phyloP scores from a whole-genome alignment of 164 flowering plant genomes.

The Akebia trifoliata region DNA sequence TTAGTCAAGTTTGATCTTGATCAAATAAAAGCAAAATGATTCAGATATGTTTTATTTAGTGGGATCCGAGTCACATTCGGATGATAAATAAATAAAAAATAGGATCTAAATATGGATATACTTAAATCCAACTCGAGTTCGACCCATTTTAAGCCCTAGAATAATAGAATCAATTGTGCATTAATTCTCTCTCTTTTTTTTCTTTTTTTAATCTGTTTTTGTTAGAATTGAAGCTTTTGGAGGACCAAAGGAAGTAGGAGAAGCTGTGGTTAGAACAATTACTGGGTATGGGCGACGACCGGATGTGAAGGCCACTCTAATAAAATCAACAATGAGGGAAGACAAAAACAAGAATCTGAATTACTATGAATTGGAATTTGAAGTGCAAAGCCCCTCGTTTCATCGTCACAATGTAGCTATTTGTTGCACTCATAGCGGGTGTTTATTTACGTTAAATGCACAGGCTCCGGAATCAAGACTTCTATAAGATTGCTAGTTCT shows the following conservation, averaged over 20 bases:
- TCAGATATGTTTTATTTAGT: no score
- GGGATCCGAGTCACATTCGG: no score
- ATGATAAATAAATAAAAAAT: no score
- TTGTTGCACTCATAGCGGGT: constrained; percentile 56
- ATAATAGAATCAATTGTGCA: no score
- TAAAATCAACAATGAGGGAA: constrained; percentile 48
- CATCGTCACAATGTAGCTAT: constrained; percentile 74
- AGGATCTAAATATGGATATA: no score
- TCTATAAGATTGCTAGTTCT: constrained; percentile 56
- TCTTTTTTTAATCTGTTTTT: background rate
- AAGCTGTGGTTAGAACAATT: constrained; percentile 53
- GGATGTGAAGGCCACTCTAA: constrained; percentile 51
- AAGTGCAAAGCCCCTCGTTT: constrained; percentile 75
- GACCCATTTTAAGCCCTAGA: no score
- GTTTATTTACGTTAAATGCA: constrained; percentile 70
- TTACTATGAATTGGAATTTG: constrained; percentile 76
- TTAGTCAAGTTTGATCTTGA: no score
- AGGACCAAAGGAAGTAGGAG: constrained; percentile 82
- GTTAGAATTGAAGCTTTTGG: constrained; percentile 87
- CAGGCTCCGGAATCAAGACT: constrained; percentile 77
- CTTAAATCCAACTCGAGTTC: no score
- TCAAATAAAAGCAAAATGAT: no score
- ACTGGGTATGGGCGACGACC: constrained; percentile 46
- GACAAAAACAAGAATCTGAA: constrained; percentile 42
- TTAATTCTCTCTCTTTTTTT: background rate